Base-by-base conservation (phyloP, 805 yeast genomes). In the Debaryomyces hansenii region DNA sequence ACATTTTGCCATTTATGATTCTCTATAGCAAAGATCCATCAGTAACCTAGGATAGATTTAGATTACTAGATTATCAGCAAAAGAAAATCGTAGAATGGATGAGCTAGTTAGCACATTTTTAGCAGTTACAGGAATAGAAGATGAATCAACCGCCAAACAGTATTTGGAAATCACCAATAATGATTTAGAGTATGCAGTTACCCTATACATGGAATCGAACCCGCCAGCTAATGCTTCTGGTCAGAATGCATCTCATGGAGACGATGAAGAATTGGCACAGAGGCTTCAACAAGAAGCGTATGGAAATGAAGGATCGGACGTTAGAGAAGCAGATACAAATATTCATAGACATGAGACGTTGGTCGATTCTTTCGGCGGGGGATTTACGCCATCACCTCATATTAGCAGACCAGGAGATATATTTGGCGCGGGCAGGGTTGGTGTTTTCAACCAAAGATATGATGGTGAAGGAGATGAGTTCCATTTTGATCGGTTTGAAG, bases 171-270 rank as follows among this genome's bases (percentile, higher is more conserved):
- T 92, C 70, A 78, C 92, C 4, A 90, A 85, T 41, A 82, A 82
- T 39, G 81, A 89, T 61, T 62, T 92, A 29, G 96, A 91, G 47
- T 79, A 82, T 16, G 98, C 99, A 0, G 87, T 94, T 6, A 82
- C 90, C 11, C 70, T 94, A 37, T 94, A 70, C 64, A 84, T 87
- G 67, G 98, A 94, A 52, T 52, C 67, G 7, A 51, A 63, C 41
- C 65, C 59, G n/a, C 48, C 40, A 49, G 36, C 42, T 44, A 40
- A 20, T 18, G 42, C 45, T 3, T 11, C 10, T n/a, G 35, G 20
- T 15, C 11, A 14, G n/a, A 35, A 54, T 12, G 44, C 39, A 8
- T 4, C 45, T 11, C 16, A 40, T 29, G 45, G 28, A 12, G 41
- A 41, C 42, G 83, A 78, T 53, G 86, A 74, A 29, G 81, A 75